Conservation (phyloP, 805 yeast genomes). For the Wickerhamiella vanderwaltii region DNA sequence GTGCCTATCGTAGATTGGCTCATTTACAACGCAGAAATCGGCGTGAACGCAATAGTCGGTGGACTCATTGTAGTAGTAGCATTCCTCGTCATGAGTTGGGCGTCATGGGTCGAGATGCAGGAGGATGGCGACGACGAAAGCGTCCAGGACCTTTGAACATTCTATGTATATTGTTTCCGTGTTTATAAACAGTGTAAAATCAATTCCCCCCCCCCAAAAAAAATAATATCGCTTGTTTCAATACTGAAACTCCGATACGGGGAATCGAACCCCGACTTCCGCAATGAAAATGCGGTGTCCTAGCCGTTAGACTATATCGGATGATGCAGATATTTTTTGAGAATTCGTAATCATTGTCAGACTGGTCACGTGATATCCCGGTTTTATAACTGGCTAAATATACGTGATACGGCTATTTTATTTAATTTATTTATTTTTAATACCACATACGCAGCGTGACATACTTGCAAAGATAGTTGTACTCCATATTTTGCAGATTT, state of each 20-base stretch:
- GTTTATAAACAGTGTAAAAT: background rate
- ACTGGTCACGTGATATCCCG: too few species aligned
- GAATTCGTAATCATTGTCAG: too few species aligned
- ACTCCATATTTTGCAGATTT: too few species aligned
- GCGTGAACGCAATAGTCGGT: constrained; percentile 49
- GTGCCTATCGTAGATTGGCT: constrained; percentile 71
- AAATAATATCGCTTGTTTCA: too few species aligned
- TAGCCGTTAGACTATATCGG: constrained; percentile 25
- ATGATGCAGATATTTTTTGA: background rate
- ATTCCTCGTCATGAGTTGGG: constrained; percentile 41
- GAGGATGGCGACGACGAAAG: constrained; percentile 11
- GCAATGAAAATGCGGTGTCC: constrained; percentile 25
- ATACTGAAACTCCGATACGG: constrained; percentile 24
- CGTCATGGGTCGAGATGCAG: constrained; percentile 32
- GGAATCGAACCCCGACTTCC: constrained; percentile 24
- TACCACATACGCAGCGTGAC: too few species aligned
- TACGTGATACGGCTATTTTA: too few species aligned
- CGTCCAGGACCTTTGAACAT: too few species aligned
- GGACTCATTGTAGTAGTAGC: constrained; percentile 59
- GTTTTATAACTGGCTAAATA: too few species aligned
- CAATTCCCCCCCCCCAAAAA: background rate
- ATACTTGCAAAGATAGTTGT: too few species aligned
- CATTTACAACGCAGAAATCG: constrained; percentile 46
- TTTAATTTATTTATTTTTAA: too few species aligned
- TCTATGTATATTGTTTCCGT: too few species aligned